Base-by-base conservation (phyloP, 2,329 filamentous ascomycete genomes). In the Tolypocladium amazonense region DNA sequence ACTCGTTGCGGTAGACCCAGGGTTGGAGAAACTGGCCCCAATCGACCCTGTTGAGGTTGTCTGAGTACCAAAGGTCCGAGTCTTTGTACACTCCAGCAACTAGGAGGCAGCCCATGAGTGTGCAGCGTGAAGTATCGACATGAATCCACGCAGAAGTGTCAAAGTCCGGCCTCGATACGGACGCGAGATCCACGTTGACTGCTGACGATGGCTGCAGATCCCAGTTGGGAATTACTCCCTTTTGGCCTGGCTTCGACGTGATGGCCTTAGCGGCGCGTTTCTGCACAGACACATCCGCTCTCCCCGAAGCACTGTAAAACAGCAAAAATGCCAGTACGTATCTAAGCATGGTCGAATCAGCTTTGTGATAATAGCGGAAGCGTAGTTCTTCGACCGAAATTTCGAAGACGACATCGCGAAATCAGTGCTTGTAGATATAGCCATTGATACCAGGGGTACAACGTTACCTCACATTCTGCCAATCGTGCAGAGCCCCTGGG, bases 1-100 rank as follows among this genome's bases (percentile, higher is more conserved):
- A 81, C 60, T 85, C 80, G 45, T 79, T 72, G 15, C 83, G 76
- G 63, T 86, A 87, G 30, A 85, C 67, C 83, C 84, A 87, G 0
- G 83, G 81, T 0, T 79, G 75, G 0, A 72, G 67, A 60, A 86
- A 87, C 52, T 76, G 76, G 2, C 71, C 69, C 18, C 70, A 65
- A 57, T 83, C 75, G 41, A 84, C 76, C 58, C 41, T 38, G 14
- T 65, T 62, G 47, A 76, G 66, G 61, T 80, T 79, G 30, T 80
- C 71, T 0, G 81, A 85, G 67, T 77, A 84, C 70, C 85, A 87
- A 0, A 87, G 67, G 0, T 80, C 69, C 0, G 71, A 70, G 54
- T 86, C 83, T 27, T 77, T 74, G 70, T 82, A 83, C 15, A 81
- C 71, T 2, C 76, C 76, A 7, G 76, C 78, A 11, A 78, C 71